Evolutionary conservation across 345 rosid genomes (phyloP), one percentile per base, ranked within the genome.

Genomic region (Corchorus olitorius): DNA sequence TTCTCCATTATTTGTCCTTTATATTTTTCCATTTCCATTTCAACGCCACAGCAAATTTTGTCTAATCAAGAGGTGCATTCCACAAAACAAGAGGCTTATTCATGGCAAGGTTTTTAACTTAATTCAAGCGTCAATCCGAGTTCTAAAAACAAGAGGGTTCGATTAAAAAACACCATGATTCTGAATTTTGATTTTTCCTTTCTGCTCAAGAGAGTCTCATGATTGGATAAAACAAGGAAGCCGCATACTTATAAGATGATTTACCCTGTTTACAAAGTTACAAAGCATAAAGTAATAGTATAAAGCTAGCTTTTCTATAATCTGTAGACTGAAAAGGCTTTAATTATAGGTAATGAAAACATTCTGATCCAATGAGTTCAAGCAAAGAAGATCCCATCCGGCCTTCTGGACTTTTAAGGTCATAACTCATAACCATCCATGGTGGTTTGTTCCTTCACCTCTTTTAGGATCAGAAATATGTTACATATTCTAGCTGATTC

Each of bases 351-450:
- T 33, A 52, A 52, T 52, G 56, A 27, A 10, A 70, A 52, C 46
- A 33, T 53, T 34, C 6, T 70, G 45, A 70, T 70, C 46, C 60
- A 50, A 70, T 33, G 19, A 48, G 27, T 70, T 35, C 15, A 2
- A 52, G 61, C 15, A 70, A 52, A 10, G 61, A 70, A 52, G 35
- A 70, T 34, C 46, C 16, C 33, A 34, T 70, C 61, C 74, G 52
- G 61, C 73, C 27, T 69, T 49, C 15, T 69, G 22, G 16, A 33
- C 60, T 70, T 45, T 50, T 27, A 69, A 16, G 59, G 41, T 69
- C 34, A 20, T 50, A 50, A 17, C 46, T 69, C 34, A 20, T 50
- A 50, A 17, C 46, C 16, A 12, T 17, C 15, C 10, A 17, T 22
- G 60, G 50, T 3, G 4, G 59, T 50, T 37, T 34, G 52, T 61